Percentiles rank a stretch among this genome's conserved stretches.
phyloP scores from a whole-genome alignment of 2,329 filamentous ascomycete genomes.

The Plenodomus biglobosus region DNA sequence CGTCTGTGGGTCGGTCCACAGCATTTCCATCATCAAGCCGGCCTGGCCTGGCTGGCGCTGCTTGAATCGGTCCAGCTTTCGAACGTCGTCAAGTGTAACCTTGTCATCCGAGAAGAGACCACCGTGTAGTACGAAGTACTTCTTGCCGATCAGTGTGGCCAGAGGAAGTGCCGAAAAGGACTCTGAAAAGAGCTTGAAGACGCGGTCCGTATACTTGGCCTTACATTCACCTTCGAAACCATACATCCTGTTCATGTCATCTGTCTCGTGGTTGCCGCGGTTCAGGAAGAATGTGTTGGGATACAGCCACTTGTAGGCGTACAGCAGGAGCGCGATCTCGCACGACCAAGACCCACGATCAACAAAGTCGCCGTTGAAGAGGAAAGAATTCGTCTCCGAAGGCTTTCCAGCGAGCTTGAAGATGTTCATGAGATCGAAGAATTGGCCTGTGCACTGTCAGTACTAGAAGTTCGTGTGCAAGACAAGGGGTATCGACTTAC shows the following conservation, averaged over 20 bases:
- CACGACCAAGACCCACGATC: slow-evolving; percentile 97
- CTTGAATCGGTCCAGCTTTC: slow-evolving; percentile 85
- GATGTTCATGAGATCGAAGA: slow-evolving; percentile 94
- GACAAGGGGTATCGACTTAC: slow-evolving; percentile 51
- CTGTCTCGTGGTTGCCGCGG: slow-evolving; percentile 96
- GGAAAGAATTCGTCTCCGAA: slow-evolving; percentile 82
- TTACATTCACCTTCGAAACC: slow-evolving; percentile 98
- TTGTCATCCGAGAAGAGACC: slow-evolving; percentile 96
- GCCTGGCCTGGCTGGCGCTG: slow-evolving; percentile 91
- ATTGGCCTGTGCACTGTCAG: slow-evolving; percentile 69
- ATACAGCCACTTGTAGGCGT: slow-evolving; percentile 94
- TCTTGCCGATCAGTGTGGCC: slow-evolving; percentile 86
- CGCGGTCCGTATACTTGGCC: slow-evolving; percentile 93
- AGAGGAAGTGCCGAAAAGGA: slow-evolving; percentile 93
- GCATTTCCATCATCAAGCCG: slow-evolving; percentile 99
- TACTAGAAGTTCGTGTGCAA: background rate
- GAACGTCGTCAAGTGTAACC: slow-evolving; percentile 86
- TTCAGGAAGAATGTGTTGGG: slow-evolving; percentile 91
- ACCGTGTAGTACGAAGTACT: slow-evolving; percentile 90
- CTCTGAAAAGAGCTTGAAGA: slow-evolving; percentile 97
- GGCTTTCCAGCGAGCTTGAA: slow-evolving; percentile 90
- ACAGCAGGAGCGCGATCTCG: slow-evolving; percentile 91
- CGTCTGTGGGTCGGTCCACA: slow-evolving; percentile 96
- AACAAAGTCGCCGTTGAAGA: slow-evolving; percentile 99
- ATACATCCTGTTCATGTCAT: slow-evolving; percentile 99